phyloP scores from a whole-genome alignment of 2,329 filamentous ascomycete genomes.

The Elsinoe batatas region DNA sequence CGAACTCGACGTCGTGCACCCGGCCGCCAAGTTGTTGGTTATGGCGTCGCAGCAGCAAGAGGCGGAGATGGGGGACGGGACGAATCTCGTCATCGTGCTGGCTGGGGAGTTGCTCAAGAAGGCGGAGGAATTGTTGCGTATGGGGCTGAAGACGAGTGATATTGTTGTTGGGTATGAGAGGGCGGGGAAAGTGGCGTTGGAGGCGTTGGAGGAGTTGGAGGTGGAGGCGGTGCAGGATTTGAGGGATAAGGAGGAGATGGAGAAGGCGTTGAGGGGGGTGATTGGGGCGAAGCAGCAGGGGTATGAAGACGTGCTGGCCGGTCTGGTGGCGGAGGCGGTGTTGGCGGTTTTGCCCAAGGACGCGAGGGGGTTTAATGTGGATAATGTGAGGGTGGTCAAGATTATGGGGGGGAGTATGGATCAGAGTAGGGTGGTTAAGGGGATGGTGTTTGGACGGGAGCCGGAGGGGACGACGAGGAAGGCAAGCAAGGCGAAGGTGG shows the following conservation, averaged over 20 bases:
- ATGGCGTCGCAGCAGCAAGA: conserved; percentile 99
- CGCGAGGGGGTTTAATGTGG: conserved; percentile 91
- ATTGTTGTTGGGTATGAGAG: conserved; percentile 94
- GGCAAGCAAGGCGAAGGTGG: conserved; percentile 86
- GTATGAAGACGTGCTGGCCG: conserved; percentile 77
- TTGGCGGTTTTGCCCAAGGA: conserved; percentile 93
- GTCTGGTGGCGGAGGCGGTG: conserved; percentile 73
- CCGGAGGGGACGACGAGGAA: conserved; percentile 88
- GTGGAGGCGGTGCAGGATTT: conserved; percentile 87
- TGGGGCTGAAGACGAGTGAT: conserved; percentile 98
- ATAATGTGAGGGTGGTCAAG: conserved; percentile 98
- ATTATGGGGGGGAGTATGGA: conserved; percentile 97
- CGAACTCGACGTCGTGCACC: conserved; percentile 96
- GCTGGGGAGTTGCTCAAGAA: conserved; percentile 94
- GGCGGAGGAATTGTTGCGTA: conserved; percentile 88
- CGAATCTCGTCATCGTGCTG: conserved; percentile 91
- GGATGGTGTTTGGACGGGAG: conserved; percentile 96
- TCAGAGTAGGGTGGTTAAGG: conserved; percentile 88
- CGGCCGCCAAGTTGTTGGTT: conserved; percentile 90
- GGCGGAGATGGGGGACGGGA: conserved; percentile 96
- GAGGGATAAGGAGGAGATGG: conserved; percentile 68
- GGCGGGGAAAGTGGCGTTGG: conserved; percentile 78
- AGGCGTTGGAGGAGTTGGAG: conserved; percentile 60
- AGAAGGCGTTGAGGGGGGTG: conserved; percentile 91
- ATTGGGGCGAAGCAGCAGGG: conserved; percentile 95